phyloP scores from a whole-genome alignment of 345 rosid genomes.

The Passiflora organensis region DNA sequence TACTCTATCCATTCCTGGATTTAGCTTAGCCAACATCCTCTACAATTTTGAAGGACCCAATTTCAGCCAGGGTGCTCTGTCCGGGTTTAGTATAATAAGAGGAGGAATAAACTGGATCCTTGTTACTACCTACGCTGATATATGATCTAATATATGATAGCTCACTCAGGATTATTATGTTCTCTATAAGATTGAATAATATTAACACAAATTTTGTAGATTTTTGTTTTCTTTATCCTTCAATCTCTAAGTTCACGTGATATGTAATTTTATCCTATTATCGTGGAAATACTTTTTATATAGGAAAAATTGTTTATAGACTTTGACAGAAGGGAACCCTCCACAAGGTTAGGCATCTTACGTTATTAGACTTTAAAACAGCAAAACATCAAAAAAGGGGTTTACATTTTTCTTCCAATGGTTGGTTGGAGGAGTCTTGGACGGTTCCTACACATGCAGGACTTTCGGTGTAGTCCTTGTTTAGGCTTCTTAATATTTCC shows the following conservation, averaged over 20 bases:
- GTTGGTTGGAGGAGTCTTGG: background rate
- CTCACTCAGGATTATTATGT: background rate
- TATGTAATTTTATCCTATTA: no score
- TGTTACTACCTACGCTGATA: background rate
- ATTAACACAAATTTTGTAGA: constrained; percentile 13
- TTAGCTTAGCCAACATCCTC: constrained; percentile 19
- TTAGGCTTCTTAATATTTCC: background rate
- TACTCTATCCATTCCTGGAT: constrained; percentile 84
- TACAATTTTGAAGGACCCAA: constrained; percentile 26
- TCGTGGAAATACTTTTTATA: no score
- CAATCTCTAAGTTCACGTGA: background rate
- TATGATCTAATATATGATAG: background rate
- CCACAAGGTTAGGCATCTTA: background rate
- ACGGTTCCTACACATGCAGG: background rate
- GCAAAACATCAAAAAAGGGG: background rate
- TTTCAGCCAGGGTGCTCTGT: constrained; percentile 4
- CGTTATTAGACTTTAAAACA: background rate
- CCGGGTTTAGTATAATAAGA: background rate
- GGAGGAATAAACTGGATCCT: constrained; percentile 1
- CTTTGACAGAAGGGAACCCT: background rate
- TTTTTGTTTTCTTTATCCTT: background rate
- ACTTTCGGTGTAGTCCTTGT: no score
- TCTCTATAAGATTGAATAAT: background rate
- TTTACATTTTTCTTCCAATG: background rate
- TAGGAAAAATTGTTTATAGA: no score